Evolutionary conservation across 257 asterid genomes (phyloP).

Genomic region (Solanum boliviense): DNA sequence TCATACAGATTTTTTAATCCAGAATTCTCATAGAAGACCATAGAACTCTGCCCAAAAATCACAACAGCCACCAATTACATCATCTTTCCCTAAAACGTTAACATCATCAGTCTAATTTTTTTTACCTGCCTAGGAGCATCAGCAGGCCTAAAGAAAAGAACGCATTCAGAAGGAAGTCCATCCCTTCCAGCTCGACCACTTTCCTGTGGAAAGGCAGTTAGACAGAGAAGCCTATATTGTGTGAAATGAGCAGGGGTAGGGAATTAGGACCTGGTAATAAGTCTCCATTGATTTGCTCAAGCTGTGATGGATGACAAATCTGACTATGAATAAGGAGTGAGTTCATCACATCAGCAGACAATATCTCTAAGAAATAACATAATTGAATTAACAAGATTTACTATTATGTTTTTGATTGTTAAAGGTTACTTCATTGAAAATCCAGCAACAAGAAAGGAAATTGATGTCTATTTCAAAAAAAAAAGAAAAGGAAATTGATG

Average conservation of each 20-base stretch:
- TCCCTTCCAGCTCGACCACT: conserved; percentile 99
- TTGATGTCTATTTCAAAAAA: not conserved
- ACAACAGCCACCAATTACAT: conserved; percentile 3
- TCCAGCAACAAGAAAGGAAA: not conserved
- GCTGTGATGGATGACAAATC: conserved; percentile 97
- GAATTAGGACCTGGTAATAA: conserved; percentile 74
- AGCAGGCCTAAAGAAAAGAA: conserved; percentile 84
- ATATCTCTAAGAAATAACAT: not conserved
- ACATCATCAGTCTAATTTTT: not conserved
- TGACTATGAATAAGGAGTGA: conserved; percentile 44
- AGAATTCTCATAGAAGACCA: conserved; percentile 92
- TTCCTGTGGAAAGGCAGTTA: conserved; percentile 48
- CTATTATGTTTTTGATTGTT: not conserved
- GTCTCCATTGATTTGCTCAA: conserved; percentile 99
- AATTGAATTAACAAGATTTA: not conserved
- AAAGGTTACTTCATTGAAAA: not conserved
- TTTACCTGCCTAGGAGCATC: conserved; percentile 94
- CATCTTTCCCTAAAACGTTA: not conserved
- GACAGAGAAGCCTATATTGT: conserved; percentile 10
- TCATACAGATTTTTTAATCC: conserved; percentile 91
- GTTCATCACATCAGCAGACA: not conserved
- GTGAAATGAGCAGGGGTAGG: conserved; percentile 9
- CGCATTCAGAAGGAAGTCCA: conserved; percentile 96
- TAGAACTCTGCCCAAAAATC: conserved; percentile 71
- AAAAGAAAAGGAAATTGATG: not conserved